Percentiles rank a stretch among this genome's conserved stretches.
Conservation (phyloP, 768 basidiomycete genomes). For the Russula lepida region DNA sequence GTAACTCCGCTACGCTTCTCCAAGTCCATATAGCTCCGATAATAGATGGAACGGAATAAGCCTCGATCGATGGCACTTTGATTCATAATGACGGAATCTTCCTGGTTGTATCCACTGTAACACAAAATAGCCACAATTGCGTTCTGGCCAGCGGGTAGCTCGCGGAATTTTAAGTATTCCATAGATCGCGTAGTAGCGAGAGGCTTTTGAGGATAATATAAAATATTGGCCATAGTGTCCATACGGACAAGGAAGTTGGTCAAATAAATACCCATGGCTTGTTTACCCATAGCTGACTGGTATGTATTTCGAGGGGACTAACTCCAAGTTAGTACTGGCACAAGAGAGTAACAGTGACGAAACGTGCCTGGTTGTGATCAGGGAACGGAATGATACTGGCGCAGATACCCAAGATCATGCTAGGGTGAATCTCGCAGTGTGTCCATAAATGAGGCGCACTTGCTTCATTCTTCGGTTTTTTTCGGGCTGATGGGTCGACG, state of each 20-base stretch:
- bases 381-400: constrained; percentile 99
- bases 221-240: constrained; percentile 99
- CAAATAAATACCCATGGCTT: constrained; percentile 98
- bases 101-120: constrained; percentile 99
- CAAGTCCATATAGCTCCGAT: constrained; percentile 95
- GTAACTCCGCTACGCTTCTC: constrained; percentile 95
- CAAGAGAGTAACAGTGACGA: neutral
- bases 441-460: constrained; percentile 85
- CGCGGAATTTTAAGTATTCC: constrained; percentile 98
- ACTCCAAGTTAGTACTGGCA: constrained; percentile 6
- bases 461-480: constrained; percentile 61
- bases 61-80: constrained; percentile 98
- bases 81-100: constrained; percentile 99
- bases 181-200: constrained; percentile 97
- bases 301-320: constrained; percentile 99
- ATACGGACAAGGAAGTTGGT: constrained; percentile 98
- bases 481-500: constrained; percentile 78
- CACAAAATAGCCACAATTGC: constrained; percentile 97
- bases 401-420: constrained; percentile 98
- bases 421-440: constrained; percentile 98
- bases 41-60: constrained; percentile 97
- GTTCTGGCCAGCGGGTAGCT: constrained; percentile 98
- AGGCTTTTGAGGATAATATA: constrained; percentile 99
- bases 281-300: constrained; percentile 99
- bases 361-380: constrained; percentile 91